Conservation (phyloP, 352 stramenopile genomes). For the Phytopythium chamaehyphon region DNA sequence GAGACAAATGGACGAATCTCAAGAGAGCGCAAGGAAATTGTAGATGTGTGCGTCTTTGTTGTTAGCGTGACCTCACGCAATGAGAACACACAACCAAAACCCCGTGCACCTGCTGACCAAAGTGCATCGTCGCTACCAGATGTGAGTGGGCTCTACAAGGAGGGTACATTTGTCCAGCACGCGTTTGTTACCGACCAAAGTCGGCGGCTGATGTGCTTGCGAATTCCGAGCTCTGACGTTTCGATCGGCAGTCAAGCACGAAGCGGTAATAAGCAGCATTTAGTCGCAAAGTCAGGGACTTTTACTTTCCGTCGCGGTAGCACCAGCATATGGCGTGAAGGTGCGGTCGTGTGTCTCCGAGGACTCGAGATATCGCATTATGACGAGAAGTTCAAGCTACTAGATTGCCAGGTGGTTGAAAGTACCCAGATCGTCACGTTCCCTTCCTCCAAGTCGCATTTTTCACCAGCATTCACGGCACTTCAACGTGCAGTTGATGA, state of each 20-base stretch:
- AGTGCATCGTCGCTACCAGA: neutral
- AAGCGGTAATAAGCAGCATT: neutral
- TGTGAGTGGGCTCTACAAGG: conserved; percentile 5
- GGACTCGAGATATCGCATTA: conserved; percentile 62
- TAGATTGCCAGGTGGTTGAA: conserved; percentile 57
- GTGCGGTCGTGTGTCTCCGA: conserved; percentile 45
- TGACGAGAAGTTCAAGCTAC: conserved; percentile 44
- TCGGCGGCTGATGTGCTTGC: conserved; percentile 51
- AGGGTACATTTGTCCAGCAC: conserved; percentile 35
- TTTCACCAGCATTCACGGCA: conserved; percentile 25
- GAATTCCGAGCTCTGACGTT: conserved; percentile 28
- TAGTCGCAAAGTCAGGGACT: conserved; percentile 11
- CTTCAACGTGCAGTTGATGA: conserved; percentile 13
- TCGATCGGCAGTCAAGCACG: conserved; percentile 6
- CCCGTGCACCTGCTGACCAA: neutral
- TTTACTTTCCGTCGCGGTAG: conserved; percentile 45
- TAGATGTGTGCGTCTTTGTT: conserved; percentile 53
- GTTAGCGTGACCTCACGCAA: conserved; percentile 28
- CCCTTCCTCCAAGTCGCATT: conserved; percentile 52
- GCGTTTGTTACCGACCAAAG: conserved; percentile 58
- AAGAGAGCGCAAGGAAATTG: conserved; percentile 18
- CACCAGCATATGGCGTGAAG: conserved; percentile 50
- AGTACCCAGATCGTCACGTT: conserved; percentile 48
- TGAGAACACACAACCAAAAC: neutral
- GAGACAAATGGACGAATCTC: neutral